Evolutionary conservation across 139 green algal genomes (phyloP).

Genomic region (Tetraselmis chui): DNA sequence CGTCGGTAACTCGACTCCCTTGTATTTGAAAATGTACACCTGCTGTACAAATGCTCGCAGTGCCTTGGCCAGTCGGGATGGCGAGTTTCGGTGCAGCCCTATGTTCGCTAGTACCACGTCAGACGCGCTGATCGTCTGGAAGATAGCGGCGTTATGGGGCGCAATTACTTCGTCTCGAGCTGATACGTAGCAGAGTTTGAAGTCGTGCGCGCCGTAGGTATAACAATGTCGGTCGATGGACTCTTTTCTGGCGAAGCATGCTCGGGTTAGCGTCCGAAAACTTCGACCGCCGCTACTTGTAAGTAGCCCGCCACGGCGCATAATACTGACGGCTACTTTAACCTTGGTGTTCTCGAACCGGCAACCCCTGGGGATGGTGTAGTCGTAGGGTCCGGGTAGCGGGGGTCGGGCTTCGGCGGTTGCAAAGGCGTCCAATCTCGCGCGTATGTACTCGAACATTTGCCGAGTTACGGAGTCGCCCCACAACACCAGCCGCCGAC

Average conservation of each 20-base stretch:
- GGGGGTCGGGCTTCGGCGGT: too few species aligned
- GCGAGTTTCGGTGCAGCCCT: not conserved
- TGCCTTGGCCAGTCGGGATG: not conserved
- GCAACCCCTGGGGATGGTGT: not conserved
- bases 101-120: not conserved
- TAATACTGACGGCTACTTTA: not conserved
- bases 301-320: not conserved
- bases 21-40: not conserved
- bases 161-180: not conserved
- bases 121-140: not conserved
- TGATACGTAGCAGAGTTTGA: not conserved
- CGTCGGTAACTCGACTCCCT: not conserved
- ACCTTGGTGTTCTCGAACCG: not conserved
- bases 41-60: not conserved
- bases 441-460: not conserved
- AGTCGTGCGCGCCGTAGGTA: not conserved
- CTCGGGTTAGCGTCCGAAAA: not conserved
- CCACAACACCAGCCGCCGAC: not conserved
- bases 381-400: not conserved
- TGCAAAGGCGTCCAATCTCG: not conserved
- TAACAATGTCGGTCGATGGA: not conserved
- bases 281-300: not conserved
- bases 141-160: not conserved
- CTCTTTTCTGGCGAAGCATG: not conserved
- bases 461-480: not conserved